A percentile compares a stretch with the other conserved stretches of the same genome.
Conservation (phyloP, 495 filamentous ascomycete genomes). For the Platismatia glauca region DNA sequence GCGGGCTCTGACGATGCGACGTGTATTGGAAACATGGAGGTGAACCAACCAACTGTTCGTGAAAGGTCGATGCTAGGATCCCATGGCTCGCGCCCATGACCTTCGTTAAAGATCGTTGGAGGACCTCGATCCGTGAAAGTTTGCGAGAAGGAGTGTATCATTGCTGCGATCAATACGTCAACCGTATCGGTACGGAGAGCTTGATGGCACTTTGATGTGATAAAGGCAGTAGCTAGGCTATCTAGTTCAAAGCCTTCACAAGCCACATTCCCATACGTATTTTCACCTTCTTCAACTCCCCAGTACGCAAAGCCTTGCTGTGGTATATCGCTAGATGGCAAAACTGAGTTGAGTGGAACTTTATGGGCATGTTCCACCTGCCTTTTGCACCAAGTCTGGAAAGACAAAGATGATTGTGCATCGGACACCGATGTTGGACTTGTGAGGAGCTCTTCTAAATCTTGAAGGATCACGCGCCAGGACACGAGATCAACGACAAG, state of each 20-base stretch:
- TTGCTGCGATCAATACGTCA: slow-evolving; percentile 44
- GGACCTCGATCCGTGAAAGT: slow-evolving; percentile 43
- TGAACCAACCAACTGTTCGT: slow-evolving; percentile 56
- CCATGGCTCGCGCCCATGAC: slow-evolving; percentile 48
- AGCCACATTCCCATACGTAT: slow-evolving; percentile 43
- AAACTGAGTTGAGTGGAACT: slow-evolving; percentile 27
- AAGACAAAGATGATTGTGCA: slow-evolving; percentile 43
- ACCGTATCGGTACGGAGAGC: slow-evolving; percentile 42
- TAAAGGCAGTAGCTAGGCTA: slow-evolving; percentile 31
- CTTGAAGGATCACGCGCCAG: slow-evolving; percentile 58
- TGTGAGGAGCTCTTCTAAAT: slow-evolving; percentile 55
- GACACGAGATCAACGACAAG: slow-evolving; percentile 63
- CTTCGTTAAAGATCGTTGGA: slow-evolving; percentile 49
- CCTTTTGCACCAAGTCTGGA: slow-evolving; percentile 51
- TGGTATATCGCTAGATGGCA: slow-evolving; percentile 25
- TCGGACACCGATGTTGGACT: slow-evolving; percentile 30
- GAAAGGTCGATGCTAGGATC: slow-evolving; percentile 46
- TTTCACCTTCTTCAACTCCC: slow-evolving; percentile 39
- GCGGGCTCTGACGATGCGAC: slow-evolving; percentile 23
- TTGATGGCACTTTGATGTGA: slow-evolving; percentile 40
- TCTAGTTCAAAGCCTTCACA: slow-evolving; percentile 41
- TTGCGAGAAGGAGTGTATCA: slow-evolving; percentile 43
- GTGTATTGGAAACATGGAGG: slow-evolving; percentile 44
- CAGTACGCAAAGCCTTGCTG: slow-evolving; percentile 39
- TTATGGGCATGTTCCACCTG: slow-evolving; percentile 36